Percentiles rank a stretch among this genome's conserved stretches.
Evolutionary conservation across 225 moss, liverwort and hornwort species (phyloP).

Genomic region (Pseudoscleropodium purum): DNA sequence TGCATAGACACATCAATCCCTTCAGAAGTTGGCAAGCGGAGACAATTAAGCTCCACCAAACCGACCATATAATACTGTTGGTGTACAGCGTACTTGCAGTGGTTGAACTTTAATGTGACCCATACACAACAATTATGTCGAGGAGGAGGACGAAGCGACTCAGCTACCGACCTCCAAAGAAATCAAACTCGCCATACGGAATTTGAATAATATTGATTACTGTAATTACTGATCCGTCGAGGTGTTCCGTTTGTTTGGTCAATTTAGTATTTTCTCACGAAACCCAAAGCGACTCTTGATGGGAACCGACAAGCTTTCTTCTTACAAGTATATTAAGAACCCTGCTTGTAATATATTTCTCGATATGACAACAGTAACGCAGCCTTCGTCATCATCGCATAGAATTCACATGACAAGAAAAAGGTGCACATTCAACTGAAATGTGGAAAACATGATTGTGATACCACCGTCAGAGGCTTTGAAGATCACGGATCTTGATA

Average conservation of each 20-base stretch:
- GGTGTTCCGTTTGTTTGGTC: too few species aligned
- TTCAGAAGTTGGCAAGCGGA: neutral
- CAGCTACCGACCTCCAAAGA: neutral
- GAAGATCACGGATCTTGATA: neutral
- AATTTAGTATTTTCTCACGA: too few species aligned
- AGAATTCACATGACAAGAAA: neutral
- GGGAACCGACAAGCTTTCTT: neutral
- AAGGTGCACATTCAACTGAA: neutral
- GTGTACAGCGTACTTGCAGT: neutral
- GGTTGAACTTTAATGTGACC: neutral
- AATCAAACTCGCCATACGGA: too few species aligned
- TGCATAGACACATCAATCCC: neutral
- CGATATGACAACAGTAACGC: neutral
- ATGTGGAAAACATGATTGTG: neutral
- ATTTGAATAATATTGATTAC: neutral
- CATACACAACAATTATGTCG: neutral
- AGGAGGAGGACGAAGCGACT: neutral
- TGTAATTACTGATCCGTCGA: neutral
- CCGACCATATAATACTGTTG: too few species aligned
- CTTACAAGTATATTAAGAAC: neutral
- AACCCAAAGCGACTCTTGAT: neutral
- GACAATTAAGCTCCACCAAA: neutral
- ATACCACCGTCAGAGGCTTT: neutral
- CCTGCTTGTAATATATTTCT: neutral
- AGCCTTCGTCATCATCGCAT: too few species aligned